Conservation (phyloP, 805 yeast species). For the Metschnikowia lochheadii region DNA sequence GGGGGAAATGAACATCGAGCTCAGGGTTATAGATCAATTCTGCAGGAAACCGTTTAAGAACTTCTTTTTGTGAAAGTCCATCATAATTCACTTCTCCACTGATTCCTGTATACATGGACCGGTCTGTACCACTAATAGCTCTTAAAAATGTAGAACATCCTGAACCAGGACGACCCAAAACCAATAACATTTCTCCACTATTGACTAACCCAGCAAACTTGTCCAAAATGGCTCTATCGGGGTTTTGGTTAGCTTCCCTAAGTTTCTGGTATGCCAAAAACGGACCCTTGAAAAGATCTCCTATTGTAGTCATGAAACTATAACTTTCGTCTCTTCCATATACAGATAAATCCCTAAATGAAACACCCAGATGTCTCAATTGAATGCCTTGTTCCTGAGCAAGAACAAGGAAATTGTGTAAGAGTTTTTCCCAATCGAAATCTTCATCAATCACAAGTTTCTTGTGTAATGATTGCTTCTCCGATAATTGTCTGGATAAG, state of each 20-base stretch:
- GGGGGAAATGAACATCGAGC: slow-evolving; percentile 63
- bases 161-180: slow-evolving; percentile 75
- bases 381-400: background rate
- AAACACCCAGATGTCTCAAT: background rate
- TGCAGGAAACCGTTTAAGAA: slow-evolving; percentile 52
- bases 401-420: background rate
- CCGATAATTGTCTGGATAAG: background rate
- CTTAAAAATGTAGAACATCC: slow-evolving; percentile 68
- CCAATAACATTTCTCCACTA: slow-evolving; percentile 20
- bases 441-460: background rate
- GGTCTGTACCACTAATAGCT: slow-evolving; percentile 56
- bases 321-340: background rate
- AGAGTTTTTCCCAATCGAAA: background rate
- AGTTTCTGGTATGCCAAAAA: background rate
- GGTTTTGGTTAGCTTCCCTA: background rate
- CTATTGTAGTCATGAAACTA: background rate
- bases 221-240: background rate
- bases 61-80: slow-evolving; percentile 51
- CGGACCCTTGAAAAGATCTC: background rate
- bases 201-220: background rate
- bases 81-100: slow-evolving; percentile 43
- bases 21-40: slow-evolving; percentile 69
- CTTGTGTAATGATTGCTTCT: background rate
- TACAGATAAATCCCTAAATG: background rate
- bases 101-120: slow-evolving; percentile 42